Base-by-base conservation (phyloP, 1,139 yeast genomes). In the Entelexis sorbosivorans region DNA sequence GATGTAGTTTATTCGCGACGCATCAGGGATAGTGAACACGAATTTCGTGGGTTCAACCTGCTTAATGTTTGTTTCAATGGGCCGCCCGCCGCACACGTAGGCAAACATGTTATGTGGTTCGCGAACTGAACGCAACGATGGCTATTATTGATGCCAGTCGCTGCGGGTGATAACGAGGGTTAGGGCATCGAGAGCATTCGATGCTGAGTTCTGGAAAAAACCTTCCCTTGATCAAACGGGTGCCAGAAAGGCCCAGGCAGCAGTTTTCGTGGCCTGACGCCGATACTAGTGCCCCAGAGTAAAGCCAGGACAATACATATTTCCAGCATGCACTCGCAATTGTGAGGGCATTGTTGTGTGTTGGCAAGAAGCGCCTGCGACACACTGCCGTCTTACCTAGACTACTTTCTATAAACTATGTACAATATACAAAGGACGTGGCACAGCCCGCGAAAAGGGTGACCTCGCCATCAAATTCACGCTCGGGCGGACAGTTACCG, bases 401-500 rank as follows among this genome's bases (percentile, higher is more conserved):
- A n/a, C 32, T 35, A 35, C 7, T 14, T 26, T 36, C 17, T 17
- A 36, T n/a, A 16, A 6, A 24, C n/a, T 14, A 42, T 8, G 36
- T 42, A n/a, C 45, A 20, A 14, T 44, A 44, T 14, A 53, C 49
- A 48, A 60, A 59, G 0, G 63, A 60, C 1, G 76, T 72, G 7
- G 77, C 77, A 59, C 73, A 73, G 6, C 78, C 79, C 3, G 73
- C 75, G 49, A 68, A 71, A 1, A 79, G 53, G 7, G 60, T 58
- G 1, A 64, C 61, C 1, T 16, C 61, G 20, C 63, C 65, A 0
- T 60, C 54, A 38, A 60, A 58, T 13, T 61, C 54, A 52, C 58
- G 50, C 60, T 65, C 66, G 1, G 56, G 57, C 0, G 97, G 97
- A 67, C 97, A 89, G 63, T 91, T 91, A 0, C 98, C 97, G 64